phyloP scores from a whole-genome alignment of 202 grass and related monocot genomes.

The Bolboschoenoplectus hybrid region DNA sequence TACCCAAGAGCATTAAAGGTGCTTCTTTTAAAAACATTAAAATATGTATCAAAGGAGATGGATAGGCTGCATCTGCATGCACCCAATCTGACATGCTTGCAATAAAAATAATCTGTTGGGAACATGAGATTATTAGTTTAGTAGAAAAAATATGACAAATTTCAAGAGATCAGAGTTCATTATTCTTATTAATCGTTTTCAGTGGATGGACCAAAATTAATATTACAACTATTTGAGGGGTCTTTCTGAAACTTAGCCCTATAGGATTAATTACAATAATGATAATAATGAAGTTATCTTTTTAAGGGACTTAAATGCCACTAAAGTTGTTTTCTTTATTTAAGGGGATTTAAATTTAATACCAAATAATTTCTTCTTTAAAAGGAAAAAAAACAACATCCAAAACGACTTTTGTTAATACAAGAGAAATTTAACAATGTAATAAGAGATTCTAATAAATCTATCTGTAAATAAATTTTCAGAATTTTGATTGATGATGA shows the following conservation, averaged over 20 bases:
- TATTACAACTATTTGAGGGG: neutral
- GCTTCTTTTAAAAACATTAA: neutral
- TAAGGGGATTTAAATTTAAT: neutral
- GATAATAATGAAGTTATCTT: neutral
- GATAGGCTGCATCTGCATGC: neutral
- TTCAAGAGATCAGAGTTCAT: neutral
- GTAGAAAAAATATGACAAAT: slow-evolving; percentile 8
- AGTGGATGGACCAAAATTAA: neutral
- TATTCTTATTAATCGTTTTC: slow-evolving; percentile 3
- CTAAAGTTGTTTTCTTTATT: neutral
- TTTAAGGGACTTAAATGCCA: slow-evolving; percentile 13
- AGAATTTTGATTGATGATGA: neutral
- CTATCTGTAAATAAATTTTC: neutral
- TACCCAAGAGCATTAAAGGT: neutral
- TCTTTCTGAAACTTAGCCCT: neutral
- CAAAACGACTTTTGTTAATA: neutral
- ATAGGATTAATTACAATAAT: slow-evolving; percentile 11
- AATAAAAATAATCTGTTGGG: slow-evolving; percentile 6
- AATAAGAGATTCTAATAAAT: neutral
- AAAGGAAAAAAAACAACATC: neutral
- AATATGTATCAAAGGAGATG: neutral
- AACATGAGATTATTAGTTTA: neutral
- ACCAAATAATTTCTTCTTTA: neutral
- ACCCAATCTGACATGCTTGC: slow-evolving; percentile 9
- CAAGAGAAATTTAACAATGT: neutral